phyloP scores from a whole-genome alignment of 345 rosid genomes.

The Trapa incisa region DNA sequence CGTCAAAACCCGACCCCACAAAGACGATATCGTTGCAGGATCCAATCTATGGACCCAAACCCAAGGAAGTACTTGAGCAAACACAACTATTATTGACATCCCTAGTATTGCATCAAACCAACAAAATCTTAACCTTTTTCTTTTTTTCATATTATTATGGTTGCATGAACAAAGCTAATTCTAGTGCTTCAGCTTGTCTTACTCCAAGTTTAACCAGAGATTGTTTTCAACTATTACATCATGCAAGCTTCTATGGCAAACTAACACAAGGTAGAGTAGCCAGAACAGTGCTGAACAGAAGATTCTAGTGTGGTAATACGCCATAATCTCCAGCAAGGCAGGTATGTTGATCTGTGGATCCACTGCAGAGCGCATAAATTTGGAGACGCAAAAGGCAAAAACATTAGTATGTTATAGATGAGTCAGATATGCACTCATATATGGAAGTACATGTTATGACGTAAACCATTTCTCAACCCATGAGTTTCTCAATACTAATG shows the following conservation, averaged over 20 bases:
- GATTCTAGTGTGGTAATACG: neutral
- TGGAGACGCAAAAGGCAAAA: neutral
- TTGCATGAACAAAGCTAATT: neutral
- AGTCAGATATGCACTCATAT: neutral
- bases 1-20: constrained; percentile 48
- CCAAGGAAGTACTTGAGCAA: too few relatives aligned
- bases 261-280: neutral
- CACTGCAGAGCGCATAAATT: neutral
- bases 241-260: neutral
- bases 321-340: neutral
- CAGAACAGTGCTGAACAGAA: neutral
- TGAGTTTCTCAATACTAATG: neutral
- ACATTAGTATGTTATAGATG: neutral
- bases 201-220: neutral
- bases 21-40: constrained; percentile 74
- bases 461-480: neutral
- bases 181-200: neutral
- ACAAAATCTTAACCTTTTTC: too few relatives aligned
- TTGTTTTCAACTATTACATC: neutral
- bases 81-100: too few relatives aligned
- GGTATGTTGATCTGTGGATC: neutral
- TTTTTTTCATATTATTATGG: too few relatives aligned
- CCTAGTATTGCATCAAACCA: too few relatives aligned
- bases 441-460: neutral
- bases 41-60: too few relatives aligned